phyloP scores from a whole-genome alignment of 306 rosid genomes.

The Gleditsia sinensis region DNA sequence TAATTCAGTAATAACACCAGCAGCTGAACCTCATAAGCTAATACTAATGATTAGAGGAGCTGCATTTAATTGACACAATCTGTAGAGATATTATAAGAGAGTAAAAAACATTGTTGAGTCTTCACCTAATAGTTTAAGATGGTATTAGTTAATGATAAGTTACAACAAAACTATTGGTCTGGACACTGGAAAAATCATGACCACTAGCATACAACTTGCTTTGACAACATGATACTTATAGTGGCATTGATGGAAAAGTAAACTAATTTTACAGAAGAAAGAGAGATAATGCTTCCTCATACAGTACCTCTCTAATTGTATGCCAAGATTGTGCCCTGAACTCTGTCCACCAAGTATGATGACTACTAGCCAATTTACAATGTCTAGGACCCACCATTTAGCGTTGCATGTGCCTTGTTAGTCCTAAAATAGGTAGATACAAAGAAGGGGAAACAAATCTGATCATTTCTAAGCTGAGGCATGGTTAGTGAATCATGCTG shows the following conservation, averaged over 20 bases:
- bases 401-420: background rate
- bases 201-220: too few relatives aligned
- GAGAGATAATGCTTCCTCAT: background rate
- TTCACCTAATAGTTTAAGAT: too few relatives aligned
- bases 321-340: background rate
- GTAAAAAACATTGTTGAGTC: too few relatives aligned
- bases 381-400: background rate
- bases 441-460: conserved; percentile 9
- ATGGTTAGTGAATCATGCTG: background rate
- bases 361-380: background rate
- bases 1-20: background rate
- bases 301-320: background rate
- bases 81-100: too few relatives aligned
- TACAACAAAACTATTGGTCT: too few relatives aligned
- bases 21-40: too few relatives aligned
- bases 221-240: too few relatives aligned
- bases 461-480: background rate
- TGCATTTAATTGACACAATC: too few relatives aligned
- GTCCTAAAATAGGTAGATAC: background rate
- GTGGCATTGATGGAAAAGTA: too few relatives aligned
- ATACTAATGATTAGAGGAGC: too few relatives aligned
- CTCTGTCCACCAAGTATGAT: background rate
- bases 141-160: too few relatives aligned
- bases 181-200: too few relatives aligned
- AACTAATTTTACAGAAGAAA: background rate